Percentiles rank a stretch among this genome's conserved stretches.
phyloP scores from a whole-genome alignment of 768 basidiomycete genomes.

The Sutorius australiensis region DNA sequence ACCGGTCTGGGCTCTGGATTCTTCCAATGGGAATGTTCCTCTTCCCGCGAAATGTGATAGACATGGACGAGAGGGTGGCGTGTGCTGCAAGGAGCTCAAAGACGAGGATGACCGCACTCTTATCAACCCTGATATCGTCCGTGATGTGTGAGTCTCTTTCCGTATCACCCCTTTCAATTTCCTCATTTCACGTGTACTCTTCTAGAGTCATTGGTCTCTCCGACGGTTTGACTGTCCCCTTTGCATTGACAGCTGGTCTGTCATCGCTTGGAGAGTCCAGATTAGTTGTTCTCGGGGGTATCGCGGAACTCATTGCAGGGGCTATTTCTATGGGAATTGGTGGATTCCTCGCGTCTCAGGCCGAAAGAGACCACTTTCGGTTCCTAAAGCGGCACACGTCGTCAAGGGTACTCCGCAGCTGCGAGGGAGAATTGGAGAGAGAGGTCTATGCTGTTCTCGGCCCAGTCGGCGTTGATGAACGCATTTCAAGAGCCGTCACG shows the following conservation, averaged over 20 bases:
- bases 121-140: slow-evolving; percentile 81
- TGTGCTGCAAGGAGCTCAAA: slow-evolving; percentile 89
- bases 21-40: slow-evolving; percentile 41
- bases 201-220: slow-evolving; percentile 83
- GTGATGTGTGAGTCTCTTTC: slow-evolving; percentile 64
- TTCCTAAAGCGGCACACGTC: slow-evolving; percentile 73
- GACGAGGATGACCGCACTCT: slow-evolving; percentile 75
- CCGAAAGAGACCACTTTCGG: slow-evolving; percentile 92
- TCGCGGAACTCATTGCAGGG: slow-evolving; percentile 95
- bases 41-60: slow-evolving; percentile 57
- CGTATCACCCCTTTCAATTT: neutral
- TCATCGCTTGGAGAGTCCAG: slow-evolving; percentile 85
- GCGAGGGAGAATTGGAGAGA: slow-evolving; percentile 93
- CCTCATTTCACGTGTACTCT: slow-evolving; percentile 2
- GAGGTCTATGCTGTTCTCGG: slow-evolving; percentile 87
- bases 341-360: slow-evolving; percentile 94
- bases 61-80: slow-evolving; percentile 50
- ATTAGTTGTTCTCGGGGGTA: slow-evolving; percentile 90
- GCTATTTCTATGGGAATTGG: slow-evolving; percentile 99
- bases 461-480: slow-evolving; percentile 85
- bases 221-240: slow-evolving; percentile 88
- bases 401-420: slow-evolving; percentile 81
- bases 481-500: slow-evolving; percentile 74
- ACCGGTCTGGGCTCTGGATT: slow-evolving; percentile 64
- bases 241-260: slow-evolving; percentile 85